A percentile compares a stretch with the other conserved stretches of the same genome.
These are phyloP conservation scores for Pythium sukuiense DNA, from an alignment of 352 stramenopile genomes.

Conservation along the genomic window DNA sequence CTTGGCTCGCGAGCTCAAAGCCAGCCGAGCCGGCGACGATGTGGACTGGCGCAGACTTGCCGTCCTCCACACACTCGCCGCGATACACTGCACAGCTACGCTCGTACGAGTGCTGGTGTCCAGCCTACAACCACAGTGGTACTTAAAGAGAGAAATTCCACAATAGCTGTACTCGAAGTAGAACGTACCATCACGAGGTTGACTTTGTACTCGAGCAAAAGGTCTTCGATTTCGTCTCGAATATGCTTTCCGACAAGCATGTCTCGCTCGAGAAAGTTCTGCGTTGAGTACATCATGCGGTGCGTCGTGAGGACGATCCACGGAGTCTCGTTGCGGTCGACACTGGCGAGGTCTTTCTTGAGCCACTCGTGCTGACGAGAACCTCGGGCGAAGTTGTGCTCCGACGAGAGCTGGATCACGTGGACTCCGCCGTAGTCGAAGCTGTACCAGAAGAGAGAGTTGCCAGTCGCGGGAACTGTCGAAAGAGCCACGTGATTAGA, in stretches of 20 bases:
- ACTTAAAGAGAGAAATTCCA: not conserved
- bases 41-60: slow-evolving; percentile 62
- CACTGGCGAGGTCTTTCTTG: slow-evolving; percentile 60
- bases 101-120: slow-evolving; percentile 91
- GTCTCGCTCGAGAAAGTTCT: slow-evolving; percentile 54
- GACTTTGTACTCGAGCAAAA: slow-evolving; percentile 81
- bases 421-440: slow-evolving; percentile 88
- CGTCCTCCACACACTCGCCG: slow-evolving; percentile 55
- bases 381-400: slow-evolving; percentile 87
- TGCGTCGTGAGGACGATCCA: slow-evolving; percentile 92
- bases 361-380: slow-evolving; percentile 90
- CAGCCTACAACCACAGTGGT: slow-evolving; percentile 36
- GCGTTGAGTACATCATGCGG: slow-evolving; percentile 82
- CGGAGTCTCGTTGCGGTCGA: slow-evolving; percentile 83
- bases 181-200: slow-evolving; percentile 82
- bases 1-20: slow-evolving; percentile 44
- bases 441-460: slow-evolving; percentile 88
- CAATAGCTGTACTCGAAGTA: no score
- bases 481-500: no score
- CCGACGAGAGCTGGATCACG: slow-evolving; percentile 89
- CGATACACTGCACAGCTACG: slow-evolving; percentile 79
- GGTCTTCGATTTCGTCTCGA: slow-evolving; percentile 86
- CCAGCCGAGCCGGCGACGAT: slow-evolving; percentile 78
- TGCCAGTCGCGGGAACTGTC: slow-evolving; percentile 57
- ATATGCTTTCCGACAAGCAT: slow-evolving; percentile 76